A percentile compares a stretch with the other conserved stretches of the same genome.
phyloP scores from a whole-genome alignment of 148 eudicot species.

The Rhododendron williamsianum region DNA sequence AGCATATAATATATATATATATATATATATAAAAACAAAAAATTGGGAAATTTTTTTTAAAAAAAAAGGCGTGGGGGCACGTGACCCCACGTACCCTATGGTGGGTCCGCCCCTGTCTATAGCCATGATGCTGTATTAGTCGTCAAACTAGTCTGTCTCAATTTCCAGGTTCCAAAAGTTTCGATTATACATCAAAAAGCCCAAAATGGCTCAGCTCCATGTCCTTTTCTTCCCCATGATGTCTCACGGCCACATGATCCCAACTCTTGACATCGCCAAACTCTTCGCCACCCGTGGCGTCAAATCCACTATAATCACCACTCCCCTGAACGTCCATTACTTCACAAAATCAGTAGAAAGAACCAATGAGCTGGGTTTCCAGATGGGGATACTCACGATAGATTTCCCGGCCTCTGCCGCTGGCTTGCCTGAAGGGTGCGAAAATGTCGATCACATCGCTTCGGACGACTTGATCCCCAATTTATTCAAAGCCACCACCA shows the following conservation, averaged over 20 bases:
- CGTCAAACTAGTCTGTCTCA: too few species aligned
- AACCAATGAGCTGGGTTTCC: neutral
- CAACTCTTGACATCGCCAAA: slow-evolving; percentile 43
- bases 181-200: too few species aligned
- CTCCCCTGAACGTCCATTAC: slow-evolving; percentile 31
- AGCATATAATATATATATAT: too few species aligned
- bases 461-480: slow-evolving; percentile 21
- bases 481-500: neutral
- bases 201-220: too few species aligned
- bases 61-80: too few species aligned
- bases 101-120: too few species aligned
- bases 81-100: too few species aligned
- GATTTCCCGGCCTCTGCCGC: slow-evolving; percentile 29
- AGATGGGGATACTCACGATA: slow-evolving; percentile 18
- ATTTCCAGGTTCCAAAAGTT: too few species aligned
- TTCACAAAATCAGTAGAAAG: slow-evolving; percentile 23
- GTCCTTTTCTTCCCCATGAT: slow-evolving; percentile 42
- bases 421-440: slow-evolving; percentile 38
- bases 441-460: slow-evolving; percentile 29
- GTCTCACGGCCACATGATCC: slow-evolving; percentile 75
- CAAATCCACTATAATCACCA: slow-evolving; percentile 42
- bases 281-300: slow-evolving; percentile 26
- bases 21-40: too few species aligned
- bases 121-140: too few species aligned
- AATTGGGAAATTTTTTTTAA: too few species aligned